Evolutionary conservation across 1,284 basidiomycete genomes (phyloP).

Genomic region (Pascua guehoae): DNA sequence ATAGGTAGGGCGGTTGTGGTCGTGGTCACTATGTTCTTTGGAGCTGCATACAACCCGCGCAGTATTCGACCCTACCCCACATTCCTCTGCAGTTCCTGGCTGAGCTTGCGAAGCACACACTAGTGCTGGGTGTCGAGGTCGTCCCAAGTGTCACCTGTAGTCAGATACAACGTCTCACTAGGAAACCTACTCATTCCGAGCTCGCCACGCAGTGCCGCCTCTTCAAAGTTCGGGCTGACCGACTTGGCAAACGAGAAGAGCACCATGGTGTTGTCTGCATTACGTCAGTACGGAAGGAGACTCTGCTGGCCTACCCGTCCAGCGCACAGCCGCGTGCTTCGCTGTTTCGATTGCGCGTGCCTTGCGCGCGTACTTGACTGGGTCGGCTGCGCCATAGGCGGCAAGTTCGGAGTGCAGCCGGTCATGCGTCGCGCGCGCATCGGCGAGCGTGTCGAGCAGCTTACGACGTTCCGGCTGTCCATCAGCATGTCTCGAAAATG

Average conservation of each 20-base stretch:
- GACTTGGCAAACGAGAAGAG: constrained; percentile 18
- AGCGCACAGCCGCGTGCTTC: constrained; percentile 72
- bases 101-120: too few species aligned
- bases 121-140: constrained; percentile 10
- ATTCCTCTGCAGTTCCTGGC: too few species aligned
- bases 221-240: constrained; percentile 11
- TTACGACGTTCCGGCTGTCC: constrained; percentile 58
- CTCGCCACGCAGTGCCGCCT: constrained; percentile 20
- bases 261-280: constrained; percentile 40
- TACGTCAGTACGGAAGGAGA: background rate
- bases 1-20: too few species aligned
- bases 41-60: too few species aligned
- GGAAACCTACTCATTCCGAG: constrained; percentile 35
- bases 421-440: constrained; percentile 9
- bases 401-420: constrained; percentile 57
- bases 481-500: background rate
- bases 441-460: constrained; percentile 53
- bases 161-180: background rate
- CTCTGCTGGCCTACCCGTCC: constrained; percentile 64
- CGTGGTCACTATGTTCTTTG: too few species aligned
- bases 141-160: constrained; percentile 24
- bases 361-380: constrained; percentile 70
- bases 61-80: too few species aligned
- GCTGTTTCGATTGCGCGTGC: constrained; percentile 65
- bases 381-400: constrained; percentile 74